Conservation (phyloP, 495 filamentous ascomycete genomes). For the Aspergillus mulundensis region DNA sequence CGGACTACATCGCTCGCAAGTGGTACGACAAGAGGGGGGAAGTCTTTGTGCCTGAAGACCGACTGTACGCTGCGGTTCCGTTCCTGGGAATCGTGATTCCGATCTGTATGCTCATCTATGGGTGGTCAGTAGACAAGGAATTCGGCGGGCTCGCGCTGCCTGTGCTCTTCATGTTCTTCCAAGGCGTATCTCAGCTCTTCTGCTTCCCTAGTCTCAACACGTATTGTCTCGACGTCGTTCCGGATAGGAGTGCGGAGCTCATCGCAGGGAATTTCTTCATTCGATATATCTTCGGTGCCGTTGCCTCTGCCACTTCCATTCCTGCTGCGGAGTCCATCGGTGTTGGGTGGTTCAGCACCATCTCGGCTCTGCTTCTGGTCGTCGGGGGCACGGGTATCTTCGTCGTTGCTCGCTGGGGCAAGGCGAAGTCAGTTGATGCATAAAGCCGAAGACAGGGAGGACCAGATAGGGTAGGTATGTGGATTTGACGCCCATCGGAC, state of each 20-base stretch:
- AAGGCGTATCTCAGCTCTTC: conserved; percentile 69
- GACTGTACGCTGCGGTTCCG: conserved; percentile 56
- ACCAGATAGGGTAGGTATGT: no score
- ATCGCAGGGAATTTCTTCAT: conserved; percentile 71
- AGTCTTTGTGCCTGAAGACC: conserved; percentile 63
- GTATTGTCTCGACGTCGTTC: conserved; percentile 75
- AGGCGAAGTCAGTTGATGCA: neutral
- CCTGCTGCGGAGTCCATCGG: conserved; percentile 64
- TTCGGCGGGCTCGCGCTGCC: conserved; percentile 64
- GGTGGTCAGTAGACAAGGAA: conserved; percentile 65
- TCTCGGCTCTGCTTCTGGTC: conserved; percentile 2
- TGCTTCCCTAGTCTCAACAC: conserved; percentile 71
- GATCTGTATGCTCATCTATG: conserved; percentile 64
- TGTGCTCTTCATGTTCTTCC: conserved; percentile 65
- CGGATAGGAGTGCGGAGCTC: conserved; percentile 58
- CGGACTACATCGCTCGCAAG: conserved; percentile 60
- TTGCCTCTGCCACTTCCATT: conserved; percentile 61
- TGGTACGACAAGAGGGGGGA: conserved; percentile 56
- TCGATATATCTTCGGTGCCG: conserved; percentile 63
- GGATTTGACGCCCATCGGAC: no score
- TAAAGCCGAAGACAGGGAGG: no score
- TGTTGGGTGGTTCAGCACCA: conserved; percentile 43
- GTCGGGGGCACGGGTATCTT: neutral
- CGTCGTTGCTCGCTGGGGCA: conserved; percentile 5
- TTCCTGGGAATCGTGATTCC: conserved; percentile 61